phyloP scores from a whole-genome alignment of 306 rosid species.

The Cucumis hystrix region DNA sequence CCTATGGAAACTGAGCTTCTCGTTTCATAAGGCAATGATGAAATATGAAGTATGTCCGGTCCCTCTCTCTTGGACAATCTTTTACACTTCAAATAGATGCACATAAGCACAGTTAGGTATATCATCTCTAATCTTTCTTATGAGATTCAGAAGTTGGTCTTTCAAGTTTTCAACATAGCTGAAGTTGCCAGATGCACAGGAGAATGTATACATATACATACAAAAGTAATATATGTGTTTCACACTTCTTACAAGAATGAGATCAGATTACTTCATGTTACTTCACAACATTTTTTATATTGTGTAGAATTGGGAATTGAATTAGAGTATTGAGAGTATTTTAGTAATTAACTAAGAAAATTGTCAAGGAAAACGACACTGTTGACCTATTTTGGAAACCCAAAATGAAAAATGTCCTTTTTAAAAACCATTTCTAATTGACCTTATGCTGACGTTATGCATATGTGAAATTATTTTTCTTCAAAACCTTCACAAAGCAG shows the following conservation, averaged over 20 bases:
- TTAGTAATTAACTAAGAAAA: too few species aligned
- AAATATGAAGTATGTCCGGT: not conserved
- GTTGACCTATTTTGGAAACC: too few species aligned
- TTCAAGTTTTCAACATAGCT: not conserved
- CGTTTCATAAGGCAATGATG: not conserved
- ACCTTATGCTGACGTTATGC: too few species aligned
- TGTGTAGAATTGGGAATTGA: not conserved
- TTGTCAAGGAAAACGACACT: too few species aligned
- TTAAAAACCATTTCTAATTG: too few species aligned
- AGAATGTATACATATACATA: not conserved
- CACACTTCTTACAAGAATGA: not conserved
- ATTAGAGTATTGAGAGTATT: too few species aligned
- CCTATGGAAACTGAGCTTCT: slow-evolving; percentile 1
- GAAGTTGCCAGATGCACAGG: not conserved
- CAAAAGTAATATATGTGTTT: not conserved
- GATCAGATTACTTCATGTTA: not conserved
- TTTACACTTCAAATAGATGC: not conserved
- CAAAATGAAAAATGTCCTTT: too few species aligned
- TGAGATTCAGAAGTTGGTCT: not conserved
- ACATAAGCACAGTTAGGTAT: not conserved
- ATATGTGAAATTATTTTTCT: too few species aligned
- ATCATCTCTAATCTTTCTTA: not conserved
- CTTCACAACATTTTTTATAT: not conserved
- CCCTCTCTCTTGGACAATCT: not conserved
- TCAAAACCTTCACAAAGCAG: too few species aligned